Conservation (phyloP, 2,329 filamentous ascomycete genomes). For the Diaporthe velutina region DNA sequence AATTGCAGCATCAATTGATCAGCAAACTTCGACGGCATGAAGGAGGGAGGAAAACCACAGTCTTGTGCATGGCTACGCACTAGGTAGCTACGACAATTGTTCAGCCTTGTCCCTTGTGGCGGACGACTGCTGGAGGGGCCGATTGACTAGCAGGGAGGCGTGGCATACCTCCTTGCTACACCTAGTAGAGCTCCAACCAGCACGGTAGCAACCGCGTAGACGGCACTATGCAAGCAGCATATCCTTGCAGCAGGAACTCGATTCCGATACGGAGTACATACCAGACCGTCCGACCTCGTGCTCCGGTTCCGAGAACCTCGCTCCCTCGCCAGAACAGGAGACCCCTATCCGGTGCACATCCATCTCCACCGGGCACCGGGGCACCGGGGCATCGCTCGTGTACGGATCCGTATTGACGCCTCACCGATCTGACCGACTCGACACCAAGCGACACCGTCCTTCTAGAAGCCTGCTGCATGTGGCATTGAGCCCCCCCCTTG, state of each 20-base stretch:
- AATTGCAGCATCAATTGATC: not conserved
- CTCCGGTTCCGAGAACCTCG: conserved; percentile 11
- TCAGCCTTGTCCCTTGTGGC: not conserved
- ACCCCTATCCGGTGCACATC: not conserved
- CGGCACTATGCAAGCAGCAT: not conserved
- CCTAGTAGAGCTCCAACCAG: not conserved
- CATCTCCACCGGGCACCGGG: conserved; percentile 25
- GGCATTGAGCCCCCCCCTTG: not conserved
- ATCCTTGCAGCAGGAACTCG: not conserved
- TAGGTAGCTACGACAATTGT: not conserved
- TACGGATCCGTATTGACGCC: not conserved
- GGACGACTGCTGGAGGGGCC: not conserved
- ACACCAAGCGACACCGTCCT: conserved; percentile 8
- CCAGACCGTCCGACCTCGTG: conserved; percentile 4
- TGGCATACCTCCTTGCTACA: not conserved
- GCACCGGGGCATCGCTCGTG: conserved; percentile 24
- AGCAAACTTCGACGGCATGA: not conserved
- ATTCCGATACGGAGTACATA: too few species aligned
- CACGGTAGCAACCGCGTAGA: too few species aligned
- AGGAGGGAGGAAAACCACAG: not conserved
- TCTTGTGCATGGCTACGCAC: not conserved
- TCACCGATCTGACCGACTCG: conserved; percentile 21
- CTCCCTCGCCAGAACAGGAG: not conserved
- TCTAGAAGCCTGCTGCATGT: conserved; percentile 26
- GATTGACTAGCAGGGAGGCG: not conserved